Evolutionary conservation across 177 flowering plant species (phyloP).

Genomic region (Vitis hybrid): DNA sequence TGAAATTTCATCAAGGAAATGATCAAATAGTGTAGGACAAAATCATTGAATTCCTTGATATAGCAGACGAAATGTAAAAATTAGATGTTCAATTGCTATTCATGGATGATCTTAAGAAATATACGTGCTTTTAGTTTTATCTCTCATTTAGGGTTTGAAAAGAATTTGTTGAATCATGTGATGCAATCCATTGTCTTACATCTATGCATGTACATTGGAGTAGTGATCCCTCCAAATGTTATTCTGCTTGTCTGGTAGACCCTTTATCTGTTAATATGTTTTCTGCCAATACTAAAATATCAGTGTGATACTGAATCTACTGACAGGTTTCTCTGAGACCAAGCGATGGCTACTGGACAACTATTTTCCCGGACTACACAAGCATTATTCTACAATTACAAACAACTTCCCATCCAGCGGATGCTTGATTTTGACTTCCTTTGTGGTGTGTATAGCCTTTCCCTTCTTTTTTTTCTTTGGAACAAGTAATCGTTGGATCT

Average conservation of each 20-base stretch:
- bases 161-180: background rate
- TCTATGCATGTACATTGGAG: background rate
- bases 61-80: no score
- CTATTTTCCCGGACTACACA: conserved; percentile 92
- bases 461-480: background rate
- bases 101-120: background rate
- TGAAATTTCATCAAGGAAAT: no score
- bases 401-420: conserved; percentile 95
- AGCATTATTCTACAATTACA: conserved; percentile 93
- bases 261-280: no score
- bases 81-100: background rate
- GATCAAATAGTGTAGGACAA: no score
- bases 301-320: background rate
- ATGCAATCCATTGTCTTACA: background rate
- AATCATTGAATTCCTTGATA: no score
- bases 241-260: background rate
- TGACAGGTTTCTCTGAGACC: conserved; percentile 30
- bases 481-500: background rate
- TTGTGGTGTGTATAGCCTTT: conserved; percentile 54
- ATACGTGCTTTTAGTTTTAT: background rate
- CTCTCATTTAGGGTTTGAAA: no score
- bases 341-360: conserved; percentile 88
- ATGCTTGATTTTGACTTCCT: conserved; percentile 99
- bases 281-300: background rate
- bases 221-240: background rate